Percentiles rank a stretch among this genome's conserved stretches.
phyloP scores from a whole-genome alignment of 768 basidiomycete species.

The Rhodotorula taiwanensis region DNA sequence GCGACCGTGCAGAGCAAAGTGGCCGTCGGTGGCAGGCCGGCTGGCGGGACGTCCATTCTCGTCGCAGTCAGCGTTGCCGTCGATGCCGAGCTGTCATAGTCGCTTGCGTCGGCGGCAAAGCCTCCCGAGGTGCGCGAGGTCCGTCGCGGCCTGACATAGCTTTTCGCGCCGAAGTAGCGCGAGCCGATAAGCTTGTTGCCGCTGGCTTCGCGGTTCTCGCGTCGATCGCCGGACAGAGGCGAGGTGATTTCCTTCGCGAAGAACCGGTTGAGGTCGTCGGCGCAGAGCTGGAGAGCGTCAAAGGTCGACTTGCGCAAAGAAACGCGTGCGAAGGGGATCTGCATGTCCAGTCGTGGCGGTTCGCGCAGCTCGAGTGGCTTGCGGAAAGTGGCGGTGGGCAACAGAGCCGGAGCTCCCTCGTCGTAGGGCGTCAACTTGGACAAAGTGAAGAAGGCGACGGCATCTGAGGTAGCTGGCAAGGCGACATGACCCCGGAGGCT shows the following conservation, averaged over 20 bases:
- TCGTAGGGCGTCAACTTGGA: too few relatives aligned
- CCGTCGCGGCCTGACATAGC: slow-evolving; percentile 1
- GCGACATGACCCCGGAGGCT: too few relatives aligned
- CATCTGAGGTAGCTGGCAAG: too few relatives aligned
- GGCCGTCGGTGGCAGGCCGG: not conserved
- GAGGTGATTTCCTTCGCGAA: not conserved
- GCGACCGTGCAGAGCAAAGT: too few relatives aligned
- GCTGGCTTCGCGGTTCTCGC: slow-evolving; percentile 39
- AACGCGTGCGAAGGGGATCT: slow-evolving; percentile 56
- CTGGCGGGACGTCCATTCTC: too few relatives aligned
- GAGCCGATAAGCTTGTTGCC: slow-evolving; percentile 37
- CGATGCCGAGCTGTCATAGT: too few relatives aligned
- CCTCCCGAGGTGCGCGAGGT: too few relatives aligned
- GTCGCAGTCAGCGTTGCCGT: too few relatives aligned
- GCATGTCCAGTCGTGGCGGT: not conserved
- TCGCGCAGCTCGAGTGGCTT: accelerated
- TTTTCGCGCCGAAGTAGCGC: slow-evolving; percentile 35
- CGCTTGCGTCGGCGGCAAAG: too few relatives aligned
- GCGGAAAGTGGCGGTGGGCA: not conserved
- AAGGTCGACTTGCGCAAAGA: slow-evolving; percentile 57
- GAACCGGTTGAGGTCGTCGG: slow-evolving; percentile 59
- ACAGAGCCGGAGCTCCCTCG: too few relatives aligned
- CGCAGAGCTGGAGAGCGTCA: slow-evolving; percentile 77
- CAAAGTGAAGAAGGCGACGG: too few relatives aligned
- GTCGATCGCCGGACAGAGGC: slow-evolving; percentile 46